A percentile compares a stretch with the other conserved stretches of the same genome.
Evolutionary conservation across 164 flowering plant species (phyloP).

Genomic region (Berberis thunbergii): DNA sequence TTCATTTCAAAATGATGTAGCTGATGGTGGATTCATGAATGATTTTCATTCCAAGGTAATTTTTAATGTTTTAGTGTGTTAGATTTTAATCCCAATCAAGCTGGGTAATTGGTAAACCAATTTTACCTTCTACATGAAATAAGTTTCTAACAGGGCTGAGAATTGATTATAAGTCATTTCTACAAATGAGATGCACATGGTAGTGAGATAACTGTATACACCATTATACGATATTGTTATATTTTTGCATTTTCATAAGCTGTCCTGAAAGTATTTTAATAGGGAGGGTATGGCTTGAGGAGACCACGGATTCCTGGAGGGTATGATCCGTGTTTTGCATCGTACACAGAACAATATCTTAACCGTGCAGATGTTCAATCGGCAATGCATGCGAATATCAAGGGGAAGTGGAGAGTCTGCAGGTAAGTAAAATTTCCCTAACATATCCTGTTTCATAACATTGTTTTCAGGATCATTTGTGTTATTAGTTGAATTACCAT

Average conservation of each 20-base stretch:
- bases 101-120: too few relatives aligned
- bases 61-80: too few relatives aligned
- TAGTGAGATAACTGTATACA: too few relatives aligned
- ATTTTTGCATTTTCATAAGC: too few relatives aligned
- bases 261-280: too few relatives aligned
- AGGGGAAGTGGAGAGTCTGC: slow-evolving; percentile 39
- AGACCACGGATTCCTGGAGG: slow-evolving; percentile 41
- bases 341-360: slow-evolving; percentile 40
- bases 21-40: background rate
- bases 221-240: too few relatives aligned
- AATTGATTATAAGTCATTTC: too few relatives aligned
- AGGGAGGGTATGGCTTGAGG: slow-evolving; percentile 15
- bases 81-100: too few relatives aligned
- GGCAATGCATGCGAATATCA: slow-evolving; percentile 38
- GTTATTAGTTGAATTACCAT: background rate
- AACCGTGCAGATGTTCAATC: slow-evolving; percentile 46
- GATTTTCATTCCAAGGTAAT: slow-evolving; percentile 5
- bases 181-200: too few relatives aligned
- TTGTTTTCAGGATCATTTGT: background rate
- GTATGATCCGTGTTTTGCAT: slow-evolving; percentile 54
- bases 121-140: too few relatives aligned
- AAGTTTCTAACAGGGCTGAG: too few relatives aligned
- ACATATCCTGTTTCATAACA: background rate
- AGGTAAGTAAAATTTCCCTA: slow-evolving; percentile 24
- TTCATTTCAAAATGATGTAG: background rate